Conservation (phyloP, 2,329 filamentous ascomycete species). For the Talaromyces atroroseus region DNA sequence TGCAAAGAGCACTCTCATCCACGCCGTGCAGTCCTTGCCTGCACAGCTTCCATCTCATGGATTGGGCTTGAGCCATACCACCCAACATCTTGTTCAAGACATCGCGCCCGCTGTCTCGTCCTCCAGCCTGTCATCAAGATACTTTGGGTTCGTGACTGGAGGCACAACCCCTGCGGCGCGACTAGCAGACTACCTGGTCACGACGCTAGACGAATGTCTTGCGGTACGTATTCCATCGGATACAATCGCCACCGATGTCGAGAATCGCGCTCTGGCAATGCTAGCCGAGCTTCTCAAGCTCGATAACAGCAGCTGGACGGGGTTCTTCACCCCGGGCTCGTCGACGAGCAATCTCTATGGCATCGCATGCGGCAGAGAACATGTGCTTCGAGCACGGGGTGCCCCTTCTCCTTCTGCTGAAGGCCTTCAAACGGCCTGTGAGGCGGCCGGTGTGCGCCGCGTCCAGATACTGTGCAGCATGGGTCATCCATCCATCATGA, state of each 20-base stretch:
- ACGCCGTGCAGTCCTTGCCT: neutral
- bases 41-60: neutral
- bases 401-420: neutral
- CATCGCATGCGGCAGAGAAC: slow-evolving; percentile 2
- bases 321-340: slow-evolving; percentile 3
- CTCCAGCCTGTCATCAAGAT: neutral
- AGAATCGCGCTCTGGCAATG: slow-evolving; percentile 2
- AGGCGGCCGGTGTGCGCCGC: neutral
- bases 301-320: neutral
- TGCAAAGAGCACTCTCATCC: neutral
- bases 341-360: slow-evolving; percentile 5
- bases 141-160: slow-evolving; percentile 3
- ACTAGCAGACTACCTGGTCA: slow-evolving; percentile 5
- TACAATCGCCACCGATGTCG: slow-evolving; percentile 1
- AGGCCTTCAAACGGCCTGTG: neutral
- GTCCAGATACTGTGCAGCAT: slow-evolving; percentile 2
- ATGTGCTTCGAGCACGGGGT: neutral
- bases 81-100: neutral
- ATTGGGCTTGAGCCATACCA: neutral
- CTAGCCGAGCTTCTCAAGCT: slow-evolving; percentile 1
- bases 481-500: slow-evolving; percentile 4
- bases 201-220: slow-evolving; percentile 2
- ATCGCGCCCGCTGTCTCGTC: neutral
- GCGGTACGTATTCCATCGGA: slow-evolving; percentile 2
- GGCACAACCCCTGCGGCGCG: neutral